Conservation (phyloP, 1,139 yeast species). For the Hyphopichia burtonii region DNA sequence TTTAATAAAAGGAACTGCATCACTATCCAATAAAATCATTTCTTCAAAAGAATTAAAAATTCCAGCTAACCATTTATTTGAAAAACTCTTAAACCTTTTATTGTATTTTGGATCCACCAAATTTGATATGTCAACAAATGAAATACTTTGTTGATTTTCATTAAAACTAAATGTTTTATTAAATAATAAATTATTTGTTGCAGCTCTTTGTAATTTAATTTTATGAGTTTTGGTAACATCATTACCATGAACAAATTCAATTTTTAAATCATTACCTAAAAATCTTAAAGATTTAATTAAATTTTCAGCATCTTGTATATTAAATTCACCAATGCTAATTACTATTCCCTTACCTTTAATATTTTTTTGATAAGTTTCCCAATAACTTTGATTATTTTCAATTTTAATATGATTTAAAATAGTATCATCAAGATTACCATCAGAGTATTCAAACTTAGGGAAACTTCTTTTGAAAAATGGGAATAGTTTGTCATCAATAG, state of each 20-base stretch:
- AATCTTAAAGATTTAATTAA: constrained; percentile 27
- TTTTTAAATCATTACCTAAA: constrained; percentile 23
- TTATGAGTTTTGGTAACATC: constrained; percentile 18
- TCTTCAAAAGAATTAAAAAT: constrained; percentile 51
- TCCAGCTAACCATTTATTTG: constrained; percentile 49
- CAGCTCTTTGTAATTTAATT: constrained; percentile 19
- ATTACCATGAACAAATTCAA: constrained; percentile 23
- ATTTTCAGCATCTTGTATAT: constrained; percentile 20
- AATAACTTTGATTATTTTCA: constrained; percentile 7
- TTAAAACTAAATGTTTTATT: neutral
- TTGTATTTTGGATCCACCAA: constrained; percentile 25
- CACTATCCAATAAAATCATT: constrained; percentile 52
- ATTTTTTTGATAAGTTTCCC: constrained; percentile 18
- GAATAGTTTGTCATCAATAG: constrained; percentile 15
- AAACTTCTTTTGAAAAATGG: constrained; percentile 17
- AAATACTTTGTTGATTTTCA: constrained; percentile 34
- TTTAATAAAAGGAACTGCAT: constrained; percentile 49
- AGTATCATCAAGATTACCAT: neutral
- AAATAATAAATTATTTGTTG: constrained; percentile 10
- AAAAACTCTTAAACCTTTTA: constrained; percentile 36
- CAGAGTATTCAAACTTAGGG: constrained; percentile 12
- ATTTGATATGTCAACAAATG: constrained; percentile 44
- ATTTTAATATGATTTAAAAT: neutral
- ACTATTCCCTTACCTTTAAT: constrained; percentile 27
- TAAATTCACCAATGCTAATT: constrained; percentile 21